Evolutionary conservation across 2,329 filamentous ascomycete genomes (phyloP).

Genomic region (Akanthomyces uredinophilus): DNA sequence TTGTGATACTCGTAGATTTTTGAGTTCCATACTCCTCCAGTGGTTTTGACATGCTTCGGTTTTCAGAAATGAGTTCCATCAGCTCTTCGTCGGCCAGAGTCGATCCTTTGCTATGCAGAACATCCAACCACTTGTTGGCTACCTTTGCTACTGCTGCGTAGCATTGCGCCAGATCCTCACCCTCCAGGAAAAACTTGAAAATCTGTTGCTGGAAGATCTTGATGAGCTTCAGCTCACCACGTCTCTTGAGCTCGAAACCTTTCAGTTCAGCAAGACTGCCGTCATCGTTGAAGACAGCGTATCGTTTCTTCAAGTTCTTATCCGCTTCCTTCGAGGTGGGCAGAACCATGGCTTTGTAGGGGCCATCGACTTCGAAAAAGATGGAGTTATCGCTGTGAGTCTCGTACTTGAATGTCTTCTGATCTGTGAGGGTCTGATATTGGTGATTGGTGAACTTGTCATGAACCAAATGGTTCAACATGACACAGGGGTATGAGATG

Average conservation of each 20-base stretch:
- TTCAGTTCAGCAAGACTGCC: slow-evolving; percentile 93
- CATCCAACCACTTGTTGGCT: slow-evolving; percentile 94
- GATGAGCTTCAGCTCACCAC: slow-evolving; percentile 97
- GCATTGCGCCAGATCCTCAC: slow-evolving; percentile 78
- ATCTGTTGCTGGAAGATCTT: slow-evolving; percentile 99
- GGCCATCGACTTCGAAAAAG: slow-evolving; percentile 98
- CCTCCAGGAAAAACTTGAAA: slow-evolving; percentile 98
- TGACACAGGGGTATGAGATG: slow-evolving; percentile 98
- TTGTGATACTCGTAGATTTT: slow-evolving; percentile 99
- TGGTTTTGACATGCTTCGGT: slow-evolving; percentile 96
- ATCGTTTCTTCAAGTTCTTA: slow-evolving; percentile 99
- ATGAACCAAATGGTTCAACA: slow-evolving; percentile 97
- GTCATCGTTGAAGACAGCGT: slow-evolving; percentile 98
- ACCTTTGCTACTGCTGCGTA: slow-evolving; percentile 91
- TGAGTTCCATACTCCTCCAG: slow-evolving; percentile 92
- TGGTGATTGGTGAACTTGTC: slow-evolving; percentile 94
- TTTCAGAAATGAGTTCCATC: slow-evolving; percentile 99
- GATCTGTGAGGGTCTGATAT: slow-evolving; percentile 84
- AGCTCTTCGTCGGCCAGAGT: slow-evolving; percentile 94
- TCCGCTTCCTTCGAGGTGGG: slow-evolving; percentile 98
- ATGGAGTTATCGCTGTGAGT: slow-evolving; percentile 98
- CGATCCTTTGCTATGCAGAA: slow-evolving; percentile 79
- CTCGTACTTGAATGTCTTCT: slow-evolving; percentile 79
- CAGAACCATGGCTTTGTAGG: slow-evolving; percentile 94
- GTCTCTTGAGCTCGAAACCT: slow-evolving; percentile 93